These are phyloP conservation scores for Mycocentrospora acerina DNA, from an alignment of 2,329 filamentous ascomycete genomes.

Conservation along the genomic window DNA sequence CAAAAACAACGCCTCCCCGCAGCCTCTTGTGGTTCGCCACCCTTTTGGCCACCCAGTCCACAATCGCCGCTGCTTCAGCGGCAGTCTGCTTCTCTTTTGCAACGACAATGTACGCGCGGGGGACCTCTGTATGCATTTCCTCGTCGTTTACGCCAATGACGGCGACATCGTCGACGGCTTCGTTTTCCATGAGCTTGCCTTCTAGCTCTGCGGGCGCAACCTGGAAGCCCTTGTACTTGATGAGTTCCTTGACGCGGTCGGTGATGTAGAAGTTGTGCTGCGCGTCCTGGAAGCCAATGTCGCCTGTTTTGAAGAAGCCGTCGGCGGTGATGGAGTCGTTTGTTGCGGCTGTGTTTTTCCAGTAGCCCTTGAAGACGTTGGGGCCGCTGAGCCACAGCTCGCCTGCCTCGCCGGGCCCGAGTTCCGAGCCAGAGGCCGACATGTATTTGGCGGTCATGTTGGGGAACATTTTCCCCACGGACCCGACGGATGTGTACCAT, in stretches of 20 bases:
- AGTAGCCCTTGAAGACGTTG: conserved; percentile 76
- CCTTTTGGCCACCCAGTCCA: conserved; percentile 22
- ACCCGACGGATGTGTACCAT: conserved; percentile 56
- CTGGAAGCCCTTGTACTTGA: conserved; percentile 36
- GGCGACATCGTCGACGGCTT: conserved; percentile 26
- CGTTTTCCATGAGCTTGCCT: conserved; percentile 27
- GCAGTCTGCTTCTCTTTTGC: conserved; percentile 5
- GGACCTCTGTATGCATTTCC: conserved; percentile 29
- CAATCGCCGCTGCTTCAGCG: conserved; percentile 15
- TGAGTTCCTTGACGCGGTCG: conserved; percentile 34
- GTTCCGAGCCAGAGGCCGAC: conserved; percentile 56
- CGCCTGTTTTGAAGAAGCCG: conserved; percentile 55
- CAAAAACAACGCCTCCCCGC: conserved; percentile 43
- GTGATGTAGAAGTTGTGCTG: conserved; percentile 34
- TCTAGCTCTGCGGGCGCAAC: conserved; percentile 33
- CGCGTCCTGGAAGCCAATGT: conserved; percentile 29
- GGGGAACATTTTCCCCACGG: conserved; percentile 73
- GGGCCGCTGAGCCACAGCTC: conserved; percentile 71
- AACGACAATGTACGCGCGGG: conserved; percentile 31
- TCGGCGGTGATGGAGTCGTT: conserved; percentile 68
- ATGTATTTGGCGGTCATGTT: conserved; percentile 82
- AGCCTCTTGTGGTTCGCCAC: conserved; percentile 33
- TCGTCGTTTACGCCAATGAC: conserved; percentile 31
- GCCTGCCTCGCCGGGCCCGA: conserved; percentile 60
- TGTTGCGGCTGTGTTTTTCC: conserved; percentile 70